Evolutionary conservation across 441 rosid genomes (phyloP).

Genomic region (Gossypium davidsonii): DNA sequence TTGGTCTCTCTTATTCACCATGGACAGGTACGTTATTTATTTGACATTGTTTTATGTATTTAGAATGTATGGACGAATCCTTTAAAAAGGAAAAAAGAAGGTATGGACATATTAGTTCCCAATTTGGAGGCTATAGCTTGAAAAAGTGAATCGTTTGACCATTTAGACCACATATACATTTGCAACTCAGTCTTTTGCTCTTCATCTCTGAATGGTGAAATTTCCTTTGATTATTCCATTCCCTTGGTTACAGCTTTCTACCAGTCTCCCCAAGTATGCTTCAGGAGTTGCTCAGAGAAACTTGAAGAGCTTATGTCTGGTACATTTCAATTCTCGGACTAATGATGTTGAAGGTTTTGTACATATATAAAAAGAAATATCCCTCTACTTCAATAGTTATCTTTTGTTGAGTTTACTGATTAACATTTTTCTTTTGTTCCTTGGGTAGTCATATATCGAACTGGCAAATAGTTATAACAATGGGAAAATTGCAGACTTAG

Average conservation of each 20-base stretch:
- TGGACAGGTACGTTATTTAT: constrained; percentile 57
- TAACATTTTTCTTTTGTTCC: constrained; percentile 12
- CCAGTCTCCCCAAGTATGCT: constrained; percentile 74
- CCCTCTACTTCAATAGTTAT: not conserved
- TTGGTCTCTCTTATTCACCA: constrained; percentile 76
- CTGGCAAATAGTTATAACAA: constrained; percentile 56
- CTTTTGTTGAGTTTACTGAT: constrained; percentile 13
- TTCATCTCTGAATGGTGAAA: constrained; percentile 2
- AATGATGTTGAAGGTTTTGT: not conserved
- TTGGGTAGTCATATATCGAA: constrained; percentile 62
- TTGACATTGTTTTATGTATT: constrained; percentile 1
- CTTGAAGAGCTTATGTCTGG: constrained; percentile 56
- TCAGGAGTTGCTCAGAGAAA: constrained; percentile 75
- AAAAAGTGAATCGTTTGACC: not conserved
- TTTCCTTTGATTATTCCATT: constrained; percentile 17
- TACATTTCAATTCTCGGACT: constrained; percentile 19
- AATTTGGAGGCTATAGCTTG: not conserved
- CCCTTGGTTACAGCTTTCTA: constrained; percentile 46
- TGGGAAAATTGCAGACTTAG: constrained; percentile 60
- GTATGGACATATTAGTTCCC: not conserved
- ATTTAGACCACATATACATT: not conserved
- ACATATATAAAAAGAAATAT: not conserved
- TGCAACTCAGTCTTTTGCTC: not conserved
- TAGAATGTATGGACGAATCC: not conserved
- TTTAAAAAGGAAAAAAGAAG: not conserved